phyloP scores from a whole-genome alignment of 352 stramenopile species.

The Pythium dissimile region DNA sequence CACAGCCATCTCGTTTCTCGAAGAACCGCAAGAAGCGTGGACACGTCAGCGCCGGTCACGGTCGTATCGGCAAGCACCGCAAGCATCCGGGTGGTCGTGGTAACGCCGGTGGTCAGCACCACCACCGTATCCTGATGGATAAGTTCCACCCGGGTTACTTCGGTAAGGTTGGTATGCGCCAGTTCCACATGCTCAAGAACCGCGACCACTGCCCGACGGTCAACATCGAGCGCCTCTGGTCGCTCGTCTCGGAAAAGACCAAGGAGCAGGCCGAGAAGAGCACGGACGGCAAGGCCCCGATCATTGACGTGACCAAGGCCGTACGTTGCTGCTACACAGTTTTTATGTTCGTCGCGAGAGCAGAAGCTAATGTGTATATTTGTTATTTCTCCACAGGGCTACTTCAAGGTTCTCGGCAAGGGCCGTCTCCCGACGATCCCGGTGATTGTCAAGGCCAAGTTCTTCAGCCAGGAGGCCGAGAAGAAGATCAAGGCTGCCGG shows the following conservation, averaged over 20 bases:
- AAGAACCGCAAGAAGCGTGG: conserved; percentile 99
- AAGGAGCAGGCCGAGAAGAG: conserved; percentile 95
- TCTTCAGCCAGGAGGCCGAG: conserved; percentile 99
- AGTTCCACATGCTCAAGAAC: conserved; percentile 98
- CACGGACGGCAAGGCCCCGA: conserved; percentile 96
- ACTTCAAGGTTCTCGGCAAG: conserved; percentile 99
- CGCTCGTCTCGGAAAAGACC: conserved; percentile 96
- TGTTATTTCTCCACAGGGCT: conserved; percentile 73
- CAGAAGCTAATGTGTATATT: not conserved
- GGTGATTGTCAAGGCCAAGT: conserved; percentile 99
- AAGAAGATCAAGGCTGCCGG: conserved; percentile 99
- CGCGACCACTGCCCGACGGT: conserved; percentile 96
- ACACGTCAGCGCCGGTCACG: conserved; percentile 98
- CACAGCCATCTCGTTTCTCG: conserved; percentile 82
- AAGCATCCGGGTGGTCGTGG: conserved; percentile 99
- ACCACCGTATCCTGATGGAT: conserved; percentile 99
- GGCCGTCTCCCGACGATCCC: conserved; percentile 95
- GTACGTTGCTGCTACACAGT: conserved; percentile 13
- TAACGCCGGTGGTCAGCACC: conserved; percentile 99
- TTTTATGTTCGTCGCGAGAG: not conserved
- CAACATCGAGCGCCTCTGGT: conserved; percentile 99
- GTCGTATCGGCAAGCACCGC: conserved; percentile 99
- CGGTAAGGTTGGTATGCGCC: conserved; percentile 99
- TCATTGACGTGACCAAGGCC: conserved; percentile 97
- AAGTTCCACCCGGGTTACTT: conserved; percentile 99